Evolutionary conservation across 306 rosid species (phyloP).

Genomic region (Datisca glomerata): DNA sequence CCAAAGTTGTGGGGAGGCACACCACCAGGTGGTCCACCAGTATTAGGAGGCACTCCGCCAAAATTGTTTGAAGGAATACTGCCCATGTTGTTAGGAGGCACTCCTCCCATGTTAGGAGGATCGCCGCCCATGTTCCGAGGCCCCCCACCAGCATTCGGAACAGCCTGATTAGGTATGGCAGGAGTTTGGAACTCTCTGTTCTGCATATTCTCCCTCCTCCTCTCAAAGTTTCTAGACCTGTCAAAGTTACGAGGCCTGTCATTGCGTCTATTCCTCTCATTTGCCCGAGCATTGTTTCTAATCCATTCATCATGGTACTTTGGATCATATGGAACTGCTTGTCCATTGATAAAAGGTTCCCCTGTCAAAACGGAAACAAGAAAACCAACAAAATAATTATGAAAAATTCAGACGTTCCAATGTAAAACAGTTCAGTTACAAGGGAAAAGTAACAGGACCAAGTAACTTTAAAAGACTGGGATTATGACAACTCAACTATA

Average conservation of each 20-base stretch:
- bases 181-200: conserved; percentile 50
- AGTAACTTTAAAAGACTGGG: no score
- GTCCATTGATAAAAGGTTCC: conserved; percentile 86
- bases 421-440: background rate
- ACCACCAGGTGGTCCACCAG: background rate
- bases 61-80: conserved; percentile 2
- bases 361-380: conserved; percentile 31
- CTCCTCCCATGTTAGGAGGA: conserved; percentile 7
- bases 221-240: conserved; percentile 76
- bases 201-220: conserved; percentile 73
- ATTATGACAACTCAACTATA: no score
- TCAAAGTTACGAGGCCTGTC: conserved; percentile 80
- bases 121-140: conserved; percentile 15
- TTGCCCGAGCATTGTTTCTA: conserved; percentile 81
- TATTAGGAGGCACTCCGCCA: background rate
- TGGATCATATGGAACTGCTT: conserved; percentile 89
- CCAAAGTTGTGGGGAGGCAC: conserved; percentile 5
- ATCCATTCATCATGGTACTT: conserved; percentile 92
- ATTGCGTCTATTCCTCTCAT: conserved; percentile 87
- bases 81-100: conserved; percentile 6
- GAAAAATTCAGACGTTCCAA: background rate
- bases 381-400: background rate
- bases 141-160: conserved; percentile 17
- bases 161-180: conserved; percentile 23
- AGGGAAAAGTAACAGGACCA: background rate